Evolutionary conservation across 768 basidiomycete species (phyloP), one percentile per base, ranked within the genome.

Genomic region (Podaxis sp.): DNA sequence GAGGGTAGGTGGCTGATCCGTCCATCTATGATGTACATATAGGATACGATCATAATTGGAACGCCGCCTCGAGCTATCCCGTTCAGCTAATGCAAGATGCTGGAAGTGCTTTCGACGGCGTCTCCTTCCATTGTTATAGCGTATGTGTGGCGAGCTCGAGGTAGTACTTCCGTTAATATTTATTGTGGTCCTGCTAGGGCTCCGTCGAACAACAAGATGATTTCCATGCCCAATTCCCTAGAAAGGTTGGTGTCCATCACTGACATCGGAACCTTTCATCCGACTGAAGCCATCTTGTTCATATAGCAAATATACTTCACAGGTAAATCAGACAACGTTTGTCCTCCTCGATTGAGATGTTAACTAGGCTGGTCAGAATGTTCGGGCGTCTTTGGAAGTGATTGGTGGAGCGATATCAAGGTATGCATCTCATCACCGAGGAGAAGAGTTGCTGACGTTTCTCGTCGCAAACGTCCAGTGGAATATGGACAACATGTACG

Each of bases 371-470:
- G 55, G 28, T 13, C 76, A 67, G 89, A 91, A 71, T 90, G 90
- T 68, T 73, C 84, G 2, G 88, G 89, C 5, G 79, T 77, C 0
- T 72, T 81, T 65, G 85, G 87, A 28, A 79, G 80, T 15, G 86
- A 90, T 69, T 90, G 88, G 88, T 92, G 89, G 89, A 77, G 74
- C 59, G 87, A 91, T 65, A 84, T 90, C 74, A 90, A 90, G 81
- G 88, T 85, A 74, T 28, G 56, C 26, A 59, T 40, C 54, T 53
- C 30, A 8, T 24, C 19, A 9, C 28, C 57, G 22, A 3, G 12
- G 33, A 46, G 42, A 52, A 55, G 54, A 57, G 49, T 39, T 12
- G 56, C 42, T 24, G 15, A 22, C 15, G 19, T 52, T 1, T 39
- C 46, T 57, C 44, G n/a, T 46, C 19, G 48, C 52, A 26, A 9